Base-by-base conservation (phyloP, 2,329 filamentous ascomycete genomes). In the Arachnomyces sp. region DNA sequence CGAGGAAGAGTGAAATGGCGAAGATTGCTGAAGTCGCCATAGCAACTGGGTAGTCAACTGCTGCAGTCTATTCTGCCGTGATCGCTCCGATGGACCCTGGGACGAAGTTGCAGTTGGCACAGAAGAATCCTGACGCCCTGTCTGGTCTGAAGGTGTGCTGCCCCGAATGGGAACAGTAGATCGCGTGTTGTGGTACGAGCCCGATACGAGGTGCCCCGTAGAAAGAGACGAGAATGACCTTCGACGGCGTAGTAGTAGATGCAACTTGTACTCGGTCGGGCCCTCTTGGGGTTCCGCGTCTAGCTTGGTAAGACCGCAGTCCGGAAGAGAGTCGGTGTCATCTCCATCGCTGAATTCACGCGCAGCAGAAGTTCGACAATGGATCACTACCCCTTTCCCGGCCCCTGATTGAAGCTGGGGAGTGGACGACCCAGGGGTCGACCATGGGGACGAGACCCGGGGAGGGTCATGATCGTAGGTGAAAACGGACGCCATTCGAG, bases 231-330 rank as follows among this genome's bases (percentile, higher is more conserved):
- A 73, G 60, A 89, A 94, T 5, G 76, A 77, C 45, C 87, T 76
- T 43, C 90, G 76, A 12, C 84, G 81, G 28, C 88, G 79, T 38
- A 95, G 68, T 5, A 96, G 73, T 4, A 98, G 70, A 64, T 96
- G 92, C 32, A 98, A 67, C 62, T 98, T 98, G 66, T 98, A 98
- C 64, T 98, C 92, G 0, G 86, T 93, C 13, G 92, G 88, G 0
- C 92, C 92, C 47, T 93, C 82, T 57, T 96, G 89, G 4, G 90
- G 90, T 60, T 98, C 92, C 9, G 90, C 82, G 47, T 89, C 82
- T 12, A 98, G 68, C 54, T 82, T 86, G 33, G 80, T 82, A 34
- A 92, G 76, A 1, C 74, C 76, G 57, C 78, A 81, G 40, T 82
- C 75, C 36, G 63, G 55, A 51, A 65, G 49, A 46, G 62, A 52